These are phyloP conservation scores for Magnolia sinica DNA, from an alignment of 164 flowering plant genomes.

Conservation along the genomic window DNA sequence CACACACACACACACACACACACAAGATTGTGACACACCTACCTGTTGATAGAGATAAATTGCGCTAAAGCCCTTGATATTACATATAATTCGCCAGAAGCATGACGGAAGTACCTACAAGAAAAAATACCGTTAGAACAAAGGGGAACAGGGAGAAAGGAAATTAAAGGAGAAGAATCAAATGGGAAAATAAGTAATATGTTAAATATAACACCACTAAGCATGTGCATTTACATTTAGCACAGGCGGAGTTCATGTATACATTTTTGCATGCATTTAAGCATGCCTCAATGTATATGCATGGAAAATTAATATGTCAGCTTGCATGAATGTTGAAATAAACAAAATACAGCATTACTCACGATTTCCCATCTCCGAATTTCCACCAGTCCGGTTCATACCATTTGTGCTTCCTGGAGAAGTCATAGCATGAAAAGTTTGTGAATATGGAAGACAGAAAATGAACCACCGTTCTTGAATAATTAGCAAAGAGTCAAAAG, in stretches of 20 bases:
- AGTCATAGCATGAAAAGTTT: slow-evolving; percentile 6
- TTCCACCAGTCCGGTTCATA: slow-evolving; percentile 99
- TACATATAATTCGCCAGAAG: slow-evolving; percentile 86
- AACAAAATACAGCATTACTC: slow-evolving; percentile 29
- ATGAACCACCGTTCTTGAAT: background rate
- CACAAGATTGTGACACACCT: background rate
- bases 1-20: too few species aligned
- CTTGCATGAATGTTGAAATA: background rate
- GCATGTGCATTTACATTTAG: background rate
- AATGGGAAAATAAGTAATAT: background rate
- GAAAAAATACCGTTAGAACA: slow-evolving; percentile 4
- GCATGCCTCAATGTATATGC: too few species aligned
- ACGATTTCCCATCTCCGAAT: slow-evolving; percentile 92
- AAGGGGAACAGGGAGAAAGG: background rate
- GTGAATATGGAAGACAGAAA: background rate
- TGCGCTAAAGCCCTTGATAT: slow-evolving; percentile 84
- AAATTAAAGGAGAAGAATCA: background rate
- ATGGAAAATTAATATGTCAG: background rate
- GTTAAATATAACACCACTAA: background rate
- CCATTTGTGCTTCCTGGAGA: slow-evolving; percentile 79
- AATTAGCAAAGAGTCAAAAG: background rate
- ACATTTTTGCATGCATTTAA: background rate
- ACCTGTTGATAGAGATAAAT: slow-evolving; percentile 85
- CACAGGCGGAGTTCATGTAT: background rate
- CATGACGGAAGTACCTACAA: slow-evolving; percentile 86